These are phyloP conservation scores for Paraconiothyrium sp. DNA, from an alignment of 2,329 filamentous ascomycete species.

Conservation along the genomic window DNA sequence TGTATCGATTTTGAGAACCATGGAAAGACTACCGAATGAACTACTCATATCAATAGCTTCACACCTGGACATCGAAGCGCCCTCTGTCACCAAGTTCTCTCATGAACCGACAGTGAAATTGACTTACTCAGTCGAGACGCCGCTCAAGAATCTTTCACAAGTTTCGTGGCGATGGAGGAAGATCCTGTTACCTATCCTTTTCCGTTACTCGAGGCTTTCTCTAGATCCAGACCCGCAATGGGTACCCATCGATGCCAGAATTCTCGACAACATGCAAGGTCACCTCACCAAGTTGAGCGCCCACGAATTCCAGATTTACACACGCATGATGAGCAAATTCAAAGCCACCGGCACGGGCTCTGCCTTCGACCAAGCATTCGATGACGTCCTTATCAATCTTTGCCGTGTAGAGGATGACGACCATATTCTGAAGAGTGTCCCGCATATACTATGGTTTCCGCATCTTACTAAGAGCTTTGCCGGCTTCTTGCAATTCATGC, in stretches of 20 bases:
- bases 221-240: conserved; percentile 43
- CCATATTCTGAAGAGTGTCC: conserved; percentile 35
- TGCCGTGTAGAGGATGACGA: conserved; percentile 44
- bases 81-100: conserved; percentile 43
- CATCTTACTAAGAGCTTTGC: conserved; percentile 38
- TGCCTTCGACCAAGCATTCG: conserved; percentile 42
- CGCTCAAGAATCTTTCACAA: conserved; percentile 44
- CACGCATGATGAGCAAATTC: conserved; percentile 44
- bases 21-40: conserved; percentile 48
- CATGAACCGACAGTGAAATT: conserved; percentile 42
- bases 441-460: conserved; percentile 41
- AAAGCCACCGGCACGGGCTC: conserved; percentile 38
- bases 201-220: conserved; percentile 38
- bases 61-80: conserved; percentile 41
- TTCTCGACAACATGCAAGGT: conserved; percentile 46
- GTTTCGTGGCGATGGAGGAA: conserved; percentile 46
- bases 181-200: conserved; percentile 44
- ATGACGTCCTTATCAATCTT: conserved; percentile 45
- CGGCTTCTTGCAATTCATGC: conserved; percentile 31
- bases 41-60: conserved; percentile 46
- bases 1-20: conserved; percentile 14
- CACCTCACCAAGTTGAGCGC: conserved; percentile 41
- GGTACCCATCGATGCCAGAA: conserved; percentile 45
- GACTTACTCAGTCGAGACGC: conserved; percentile 29
- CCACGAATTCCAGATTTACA: conserved; percentile 46